phyloP scores from a whole-genome alignment of 352 stramenopile species.

The Phytopythium mirpurense region DNA sequence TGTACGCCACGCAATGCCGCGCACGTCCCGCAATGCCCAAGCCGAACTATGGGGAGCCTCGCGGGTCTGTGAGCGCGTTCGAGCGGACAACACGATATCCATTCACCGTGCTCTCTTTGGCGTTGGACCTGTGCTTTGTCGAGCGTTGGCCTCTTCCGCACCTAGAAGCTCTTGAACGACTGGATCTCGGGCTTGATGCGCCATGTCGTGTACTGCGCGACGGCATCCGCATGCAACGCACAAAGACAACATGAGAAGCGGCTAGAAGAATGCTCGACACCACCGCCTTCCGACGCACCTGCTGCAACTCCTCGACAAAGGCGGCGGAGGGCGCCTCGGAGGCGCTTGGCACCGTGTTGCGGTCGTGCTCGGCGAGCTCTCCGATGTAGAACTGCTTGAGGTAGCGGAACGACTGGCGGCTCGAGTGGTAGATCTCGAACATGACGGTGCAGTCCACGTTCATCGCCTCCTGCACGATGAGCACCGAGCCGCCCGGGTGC shows the following conservation, averaged over 20 bases:
- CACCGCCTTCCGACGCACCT: slow-evolving; percentile 20
- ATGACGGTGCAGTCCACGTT: slow-evolving; percentile 87
- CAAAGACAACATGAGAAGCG: background rate
- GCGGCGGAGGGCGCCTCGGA: slow-evolving; percentile 44
- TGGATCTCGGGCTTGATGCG: slow-evolving; percentile 55
- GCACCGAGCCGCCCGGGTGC: slow-evolving; percentile 75
- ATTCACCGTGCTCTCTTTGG: no score
- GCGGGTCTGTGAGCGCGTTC: slow-evolving; percentile 11
- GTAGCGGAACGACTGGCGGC: slow-evolving; percentile 88
- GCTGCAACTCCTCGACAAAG: slow-evolving; percentile 71
- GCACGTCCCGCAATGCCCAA: slow-evolving; percentile 55
- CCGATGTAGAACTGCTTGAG: slow-evolving; percentile 91
- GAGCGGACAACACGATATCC: no score
- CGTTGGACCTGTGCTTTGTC: no score
- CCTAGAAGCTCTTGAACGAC: slow-evolving; percentile 82
- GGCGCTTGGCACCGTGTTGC: slow-evolving; percentile 41
- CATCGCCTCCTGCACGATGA: slow-evolving; percentile 83
- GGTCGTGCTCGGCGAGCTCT: slow-evolving; percentile 66
- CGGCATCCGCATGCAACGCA: background rate
- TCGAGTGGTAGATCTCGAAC: slow-evolving; percentile 91
- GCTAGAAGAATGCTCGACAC: background rate
- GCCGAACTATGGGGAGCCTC: slow-evolving; percentile 37
- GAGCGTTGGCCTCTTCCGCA: background rate
- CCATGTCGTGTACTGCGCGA: slow-evolving; percentile 66
- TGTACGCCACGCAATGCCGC: slow-evolving; percentile 34